Base-by-base conservation (phyloP, 441 rosid species). In the Bocquillonia castaneifolia region DNA sequence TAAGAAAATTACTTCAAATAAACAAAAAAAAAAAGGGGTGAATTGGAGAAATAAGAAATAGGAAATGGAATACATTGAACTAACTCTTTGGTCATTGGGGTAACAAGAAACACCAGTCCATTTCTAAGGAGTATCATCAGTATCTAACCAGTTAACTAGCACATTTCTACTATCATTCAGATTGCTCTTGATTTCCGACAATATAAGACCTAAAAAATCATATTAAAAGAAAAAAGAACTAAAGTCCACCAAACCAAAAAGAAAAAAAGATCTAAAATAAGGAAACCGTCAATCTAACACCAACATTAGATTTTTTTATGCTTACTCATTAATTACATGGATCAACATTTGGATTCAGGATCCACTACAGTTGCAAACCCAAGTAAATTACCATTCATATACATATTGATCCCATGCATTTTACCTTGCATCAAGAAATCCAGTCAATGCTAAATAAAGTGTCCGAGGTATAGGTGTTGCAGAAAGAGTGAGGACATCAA, bases 401-500 rank as follows among this genome's bases (percentile, higher is more conserved):
- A 25, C 53, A 64, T 6, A 62, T n/a, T 18, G 52, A 59, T 59
- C 45, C 57, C 63, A 60, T 10, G 25, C 47, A 68, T 59, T 54
- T 78, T 85, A 93, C 99, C 97, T 94, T 52, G 99, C 97, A 88
- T 94, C 99, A 67, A 94, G 97, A 86, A 94, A 94, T 69, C 99
- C 97, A 54, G 97, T 94, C 84, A 94, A 78, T 60, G 97, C 96
- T 79, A 94, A 80, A 82, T 94, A 94, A 58, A 94, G 92, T 13
- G 97, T 94, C 72, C 99, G 89, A 50, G 99, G 99, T 72, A 94
- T 94, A 51, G 99, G 99, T 70, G 99, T 92, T 67, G 97, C 99
- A 3, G 99, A 92, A 47, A 94, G 90, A 73, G 97, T 91, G 76
- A 94, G 97, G 67, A 94, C 97, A 79, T 94, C 99, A 40, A 94